These are phyloP conservation scores for Abrus pulchellus DNA, from an alignment of 306 rosid species.

Conservation along the genomic window DNA sequence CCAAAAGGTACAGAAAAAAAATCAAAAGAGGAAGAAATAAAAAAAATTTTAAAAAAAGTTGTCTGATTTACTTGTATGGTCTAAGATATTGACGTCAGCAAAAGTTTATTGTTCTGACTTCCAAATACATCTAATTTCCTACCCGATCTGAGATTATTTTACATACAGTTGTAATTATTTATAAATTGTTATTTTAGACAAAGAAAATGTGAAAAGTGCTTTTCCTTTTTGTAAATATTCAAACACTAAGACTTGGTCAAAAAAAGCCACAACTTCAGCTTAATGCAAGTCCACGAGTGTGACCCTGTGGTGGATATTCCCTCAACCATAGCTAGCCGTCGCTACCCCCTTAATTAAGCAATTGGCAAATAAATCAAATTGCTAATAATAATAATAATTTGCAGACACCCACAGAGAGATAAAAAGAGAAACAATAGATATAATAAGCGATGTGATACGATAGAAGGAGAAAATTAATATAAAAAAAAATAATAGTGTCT, in stretches of 20 bases:
- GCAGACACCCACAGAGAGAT: too few relatives aligned
- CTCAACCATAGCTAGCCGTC: too few relatives aligned
- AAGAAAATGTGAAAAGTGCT: not conserved
- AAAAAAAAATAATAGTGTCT: too few relatives aligned
- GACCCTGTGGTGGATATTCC: too few relatives aligned
- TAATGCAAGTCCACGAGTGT: too few relatives aligned
- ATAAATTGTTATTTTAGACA: not conserved
- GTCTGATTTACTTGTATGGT: not conserved
- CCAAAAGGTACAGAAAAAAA: not conserved
- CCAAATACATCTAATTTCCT: not conserved
- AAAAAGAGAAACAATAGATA: too few relatives aligned
- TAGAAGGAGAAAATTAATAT: too few relatives aligned
- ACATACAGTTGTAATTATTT: not conserved
- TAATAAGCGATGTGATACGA: too few relatives aligned
- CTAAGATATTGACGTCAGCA: not conserved
- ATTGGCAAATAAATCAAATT: too few relatives aligned
- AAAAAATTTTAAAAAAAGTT: not conserved
- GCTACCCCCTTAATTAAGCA: too few relatives aligned
- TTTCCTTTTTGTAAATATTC: not conserved
- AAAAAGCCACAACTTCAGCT: too few relatives aligned
- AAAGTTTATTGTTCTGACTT: not conserved
- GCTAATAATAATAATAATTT: too few relatives aligned
- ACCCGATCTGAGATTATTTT: not conserved
- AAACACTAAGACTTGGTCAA: slow-evolving; percentile 1
- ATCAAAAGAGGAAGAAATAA: not conserved